phyloP scores from a whole-genome alignment of 306 rosid species.

The Cyamopsis tetragonoloba region DNA sequence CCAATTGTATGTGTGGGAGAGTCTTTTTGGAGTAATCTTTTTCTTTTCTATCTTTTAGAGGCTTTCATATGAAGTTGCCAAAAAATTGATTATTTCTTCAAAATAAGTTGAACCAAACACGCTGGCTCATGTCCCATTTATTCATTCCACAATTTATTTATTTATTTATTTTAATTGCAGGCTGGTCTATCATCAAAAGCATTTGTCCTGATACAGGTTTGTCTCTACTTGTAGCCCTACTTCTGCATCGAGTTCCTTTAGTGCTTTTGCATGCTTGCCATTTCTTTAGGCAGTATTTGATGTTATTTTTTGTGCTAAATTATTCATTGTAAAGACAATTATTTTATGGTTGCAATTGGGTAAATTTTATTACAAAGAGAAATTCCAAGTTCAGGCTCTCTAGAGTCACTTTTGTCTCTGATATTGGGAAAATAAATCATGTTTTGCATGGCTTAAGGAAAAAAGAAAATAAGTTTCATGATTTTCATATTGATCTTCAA shows the following conservation, averaged over 20 bases:
- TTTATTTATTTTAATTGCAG: constrained; percentile 57
- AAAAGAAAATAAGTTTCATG: not conserved
- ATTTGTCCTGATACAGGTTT: constrained; percentile 90
- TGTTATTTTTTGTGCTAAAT: not conserved
- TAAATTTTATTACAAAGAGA: not conserved
- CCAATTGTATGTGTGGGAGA: not conserved
- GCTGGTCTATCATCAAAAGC: constrained; percentile 89
- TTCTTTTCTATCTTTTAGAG: no score
- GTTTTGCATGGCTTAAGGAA: not conserved
- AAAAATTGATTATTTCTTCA: not conserved
- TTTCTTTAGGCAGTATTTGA: constrained; percentile 7
- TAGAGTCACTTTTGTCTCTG: not conserved
- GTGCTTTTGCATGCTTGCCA: constrained; percentile 20
- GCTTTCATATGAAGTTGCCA: not conserved
- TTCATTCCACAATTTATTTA: constrained; percentile 11
- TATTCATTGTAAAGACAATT: not conserved
- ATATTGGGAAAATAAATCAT: not conserved
- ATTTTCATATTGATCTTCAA: not conserved
- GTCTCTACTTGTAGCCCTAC: constrained; percentile 9
- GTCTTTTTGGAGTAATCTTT: no score
- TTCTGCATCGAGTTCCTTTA: constrained; percentile 15
- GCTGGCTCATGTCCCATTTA: not conserved
- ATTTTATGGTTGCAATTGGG: not conserved
- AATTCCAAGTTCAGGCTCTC: not conserved
- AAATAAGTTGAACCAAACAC: not conserved